Evolutionary conservation across 192 early-diverging fungal species (phyloP).

Genomic region (Umbelopsis sp.): DNA sequence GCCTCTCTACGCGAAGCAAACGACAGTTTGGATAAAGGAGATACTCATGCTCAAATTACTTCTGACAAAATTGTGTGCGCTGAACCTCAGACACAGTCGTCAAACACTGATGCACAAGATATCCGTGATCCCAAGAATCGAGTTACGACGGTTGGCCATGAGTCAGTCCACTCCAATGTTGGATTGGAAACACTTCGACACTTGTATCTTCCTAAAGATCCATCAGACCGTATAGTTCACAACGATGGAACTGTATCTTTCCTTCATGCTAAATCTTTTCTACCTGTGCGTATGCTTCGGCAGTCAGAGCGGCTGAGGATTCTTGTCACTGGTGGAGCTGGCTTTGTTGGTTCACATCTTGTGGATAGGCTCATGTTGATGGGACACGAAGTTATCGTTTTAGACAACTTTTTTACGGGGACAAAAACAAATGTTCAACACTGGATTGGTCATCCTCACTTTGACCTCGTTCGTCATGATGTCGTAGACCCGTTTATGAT

Average conservation of each 20-base stretch:
- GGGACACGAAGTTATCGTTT: constrained; percentile 78
- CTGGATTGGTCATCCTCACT: constrained; percentile 83
- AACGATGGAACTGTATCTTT: constrained; percentile 46
- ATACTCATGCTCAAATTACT: neutral
- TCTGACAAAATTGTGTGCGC: neutral
- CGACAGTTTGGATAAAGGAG: neutral
- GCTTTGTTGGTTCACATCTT: constrained; percentile 84
- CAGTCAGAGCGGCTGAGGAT: constrained; percentile 65
- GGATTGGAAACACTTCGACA: constrained; percentile 32
- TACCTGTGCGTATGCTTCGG: constrained; percentile 59
- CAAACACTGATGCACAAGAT: neutral
- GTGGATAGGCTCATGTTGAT: constrained; percentile 81
- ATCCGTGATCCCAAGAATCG: neutral
- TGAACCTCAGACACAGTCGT: neutral
- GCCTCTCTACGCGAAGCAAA: neutral
- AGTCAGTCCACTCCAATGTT: constrained; percentile 36
- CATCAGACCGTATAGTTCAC: constrained; percentile 27
- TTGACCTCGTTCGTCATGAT: constrained; percentile 81
- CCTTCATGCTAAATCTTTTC: constrained; percentile 45
- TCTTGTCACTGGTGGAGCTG: constrained; percentile 85
- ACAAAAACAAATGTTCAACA: constrained; percentile 75
- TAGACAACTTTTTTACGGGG: constrained; percentile 87
- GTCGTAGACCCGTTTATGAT: constrained; percentile 83
- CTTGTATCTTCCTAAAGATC: constrained; percentile 40
- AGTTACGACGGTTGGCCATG: constrained; percentile 38